These are phyloP conservation scores for Pythium grandisporangium DNA, from an alignment of 352 stramenopile genomes.

Conservation along the genomic window DNA sequence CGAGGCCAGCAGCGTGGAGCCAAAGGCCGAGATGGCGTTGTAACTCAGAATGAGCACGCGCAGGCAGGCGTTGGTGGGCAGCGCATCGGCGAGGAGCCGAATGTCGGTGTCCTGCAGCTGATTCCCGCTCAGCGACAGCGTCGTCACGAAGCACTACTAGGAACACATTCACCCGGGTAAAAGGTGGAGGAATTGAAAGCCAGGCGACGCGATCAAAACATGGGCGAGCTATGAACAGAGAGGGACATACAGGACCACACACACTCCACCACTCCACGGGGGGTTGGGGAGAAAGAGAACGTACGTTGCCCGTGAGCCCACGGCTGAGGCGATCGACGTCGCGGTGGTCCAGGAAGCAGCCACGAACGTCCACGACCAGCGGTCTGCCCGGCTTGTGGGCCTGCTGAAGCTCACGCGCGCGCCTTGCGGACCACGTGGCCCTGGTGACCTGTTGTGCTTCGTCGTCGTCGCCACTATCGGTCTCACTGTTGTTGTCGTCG, in stretches of 20 bases:
- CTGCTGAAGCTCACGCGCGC: too few relatives aligned
- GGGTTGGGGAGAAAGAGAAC: constrained; percentile 4
- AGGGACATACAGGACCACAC: too few relatives aligned
- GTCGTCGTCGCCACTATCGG: too few relatives aligned
- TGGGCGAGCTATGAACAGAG: too few relatives aligned
- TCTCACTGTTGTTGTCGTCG: too few relatives aligned
- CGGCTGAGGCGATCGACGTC: constrained; percentile 29
- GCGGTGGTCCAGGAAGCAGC: constrained; percentile 32
- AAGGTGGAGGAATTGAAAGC: too few relatives aligned
- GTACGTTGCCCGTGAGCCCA: constrained; percentile 44
- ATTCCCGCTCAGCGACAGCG: constrained; percentile 58
- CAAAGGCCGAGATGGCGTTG: constrained; percentile 43
- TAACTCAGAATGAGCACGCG: constrained; percentile 59
- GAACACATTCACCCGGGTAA: too few relatives aligned
- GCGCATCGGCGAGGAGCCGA: constrained; percentile 30
- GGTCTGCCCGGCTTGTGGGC: too few relatives aligned
- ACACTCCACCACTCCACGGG: too few relatives aligned
- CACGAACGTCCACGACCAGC: constrained; percentile 59
- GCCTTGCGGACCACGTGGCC: too few relatives aligned
- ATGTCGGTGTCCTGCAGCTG: constrained; percentile 44
- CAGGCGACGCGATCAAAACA: too few relatives aligned
- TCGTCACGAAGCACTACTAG: constrained; percentile 40
- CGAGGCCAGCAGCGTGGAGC: constrained; percentile 44
- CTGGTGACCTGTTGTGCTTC: too few relatives aligned
- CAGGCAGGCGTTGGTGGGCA: constrained; percentile 43